These are phyloP conservation scores for Tylopilus orsonianus DNA, from an alignment of 1,284 basidiomycete species.

Conservation along the genomic window DNA sequence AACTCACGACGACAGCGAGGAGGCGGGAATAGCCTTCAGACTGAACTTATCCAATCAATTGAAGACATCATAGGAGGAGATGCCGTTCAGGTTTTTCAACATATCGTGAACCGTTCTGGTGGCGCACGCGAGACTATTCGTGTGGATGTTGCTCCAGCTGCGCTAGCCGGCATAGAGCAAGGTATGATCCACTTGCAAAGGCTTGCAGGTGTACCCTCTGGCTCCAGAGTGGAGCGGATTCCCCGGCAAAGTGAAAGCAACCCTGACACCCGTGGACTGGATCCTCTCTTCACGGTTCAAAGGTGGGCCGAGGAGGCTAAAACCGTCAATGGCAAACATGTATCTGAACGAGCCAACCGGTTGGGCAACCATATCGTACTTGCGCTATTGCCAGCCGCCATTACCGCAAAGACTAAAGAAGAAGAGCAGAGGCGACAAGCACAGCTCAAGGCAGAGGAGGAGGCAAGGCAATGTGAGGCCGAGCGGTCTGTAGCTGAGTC, in stretches of 20 bases:
- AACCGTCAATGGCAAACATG: conserved; percentile 75
- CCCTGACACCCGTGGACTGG: conserved; percentile 58
- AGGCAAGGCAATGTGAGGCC: conserved; percentile 35
- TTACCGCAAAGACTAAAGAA: conserved; percentile 58
- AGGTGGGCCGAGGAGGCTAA: conserved; percentile 91
- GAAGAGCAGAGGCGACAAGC: conserved; percentile 50
- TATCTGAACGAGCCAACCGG: conserved; percentile 65
- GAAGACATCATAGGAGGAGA: conserved; percentile 82
- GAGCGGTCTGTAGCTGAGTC: conserved; percentile 26
- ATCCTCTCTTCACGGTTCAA: conserved; percentile 81
- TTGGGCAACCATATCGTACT: conserved; percentile 75
- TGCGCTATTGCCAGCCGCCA: conserved; percentile 79
- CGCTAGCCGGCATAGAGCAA: conserved; percentile 57
- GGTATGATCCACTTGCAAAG: conserved; percentile 47
- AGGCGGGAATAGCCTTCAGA: conserved; percentile 44
- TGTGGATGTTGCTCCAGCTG: conserved; percentile 66
- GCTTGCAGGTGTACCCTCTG: conserved; percentile 47
- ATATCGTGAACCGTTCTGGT: conserved; percentile 62
- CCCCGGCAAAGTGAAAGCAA: conserved; percentile 49
- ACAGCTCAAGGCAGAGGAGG: conserved; percentile 40
- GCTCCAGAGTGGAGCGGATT: conserved; percentile 60
- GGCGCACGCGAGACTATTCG: conserved; percentile 65
- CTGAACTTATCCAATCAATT: conserved; percentile 75
- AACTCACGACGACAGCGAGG: conserved; percentile 59
- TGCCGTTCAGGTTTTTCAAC: conserved; percentile 82